These are phyloP conservation scores for Earliella scabrosa DNA, from an alignment of 1,284 basidiomycete genomes.

Conservation along the genomic window DNA sequence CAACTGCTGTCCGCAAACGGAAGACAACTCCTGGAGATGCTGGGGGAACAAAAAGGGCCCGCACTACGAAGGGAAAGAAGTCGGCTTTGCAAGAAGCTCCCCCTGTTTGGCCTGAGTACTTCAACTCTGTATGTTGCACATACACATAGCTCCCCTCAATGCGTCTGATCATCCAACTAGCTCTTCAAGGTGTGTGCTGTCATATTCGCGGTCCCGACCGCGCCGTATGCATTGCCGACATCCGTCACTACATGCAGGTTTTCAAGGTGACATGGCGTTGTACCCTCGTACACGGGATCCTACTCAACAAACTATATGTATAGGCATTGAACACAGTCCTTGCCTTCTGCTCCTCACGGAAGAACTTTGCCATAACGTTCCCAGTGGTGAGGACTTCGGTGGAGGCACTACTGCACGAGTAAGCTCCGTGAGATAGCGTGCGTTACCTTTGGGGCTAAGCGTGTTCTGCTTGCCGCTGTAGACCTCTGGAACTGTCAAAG, in stretches of 20 bases:
- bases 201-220: background rate
- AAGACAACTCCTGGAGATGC: conserved; percentile 3
- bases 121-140: conserved; percentile 49
- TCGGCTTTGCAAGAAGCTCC: conserved; percentile 27
- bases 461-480: conserved; percentile 31
- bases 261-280: conserved; percentile 8
- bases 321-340: conserved; percentile 91
- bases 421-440: conserved; percentile 19
- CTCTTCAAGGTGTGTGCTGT: conserved; percentile 29
- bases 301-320: background rate
- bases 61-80: conserved; percentile 34
- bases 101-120: conserved; percentile 60
- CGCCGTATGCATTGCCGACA: background rate
- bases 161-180: no score
- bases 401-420: conserved; percentile 79
- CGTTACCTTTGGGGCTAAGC: conserved; percentile 10
- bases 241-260: conserved; percentile 10
- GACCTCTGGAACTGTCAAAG: conserved; percentile 78
- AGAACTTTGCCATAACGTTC: conserved; percentile 84
- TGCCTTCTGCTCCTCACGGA: conserved; percentile 85
- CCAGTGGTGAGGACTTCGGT: conserved; percentile 77
- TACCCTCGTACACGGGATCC: background rate
- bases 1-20: conserved; percentile 18
- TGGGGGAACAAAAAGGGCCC: background rate
- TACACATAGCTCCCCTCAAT: background rate